phyloP scores from a whole-genome alignment of 768 basidiomycete genomes.

The Multifurca ochricompacta region DNA sequence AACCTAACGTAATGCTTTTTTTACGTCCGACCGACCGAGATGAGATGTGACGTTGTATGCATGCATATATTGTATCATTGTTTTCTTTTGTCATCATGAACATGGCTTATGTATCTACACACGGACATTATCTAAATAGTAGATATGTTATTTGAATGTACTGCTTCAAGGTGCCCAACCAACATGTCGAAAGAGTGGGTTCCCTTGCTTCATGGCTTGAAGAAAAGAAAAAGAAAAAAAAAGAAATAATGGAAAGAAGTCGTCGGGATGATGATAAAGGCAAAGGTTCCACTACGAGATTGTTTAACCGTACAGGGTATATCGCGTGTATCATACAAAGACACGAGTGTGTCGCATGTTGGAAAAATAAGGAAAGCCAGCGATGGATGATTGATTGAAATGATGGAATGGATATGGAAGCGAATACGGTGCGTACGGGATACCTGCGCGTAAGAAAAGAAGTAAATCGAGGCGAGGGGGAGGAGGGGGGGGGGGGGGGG shows the following conservation, averaged over 20 bases:
- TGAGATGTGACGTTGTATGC: not conserved
- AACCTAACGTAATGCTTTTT: not conserved
- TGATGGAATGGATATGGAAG: constrained; percentile 10
- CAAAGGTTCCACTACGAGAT: not conserved
- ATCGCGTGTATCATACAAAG: constrained; percentile 3
- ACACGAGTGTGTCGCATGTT: constrained; percentile 1
- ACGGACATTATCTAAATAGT: constrained; percentile 18
- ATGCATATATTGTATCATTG: constrained; percentile 11
- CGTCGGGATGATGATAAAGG: not conserved
- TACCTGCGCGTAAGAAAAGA: not conserved
- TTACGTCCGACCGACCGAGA: not conserved
- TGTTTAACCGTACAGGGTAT: constrained; percentile 16
- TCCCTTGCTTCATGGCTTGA: not conserved
- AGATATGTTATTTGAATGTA: constrained; percentile 19
- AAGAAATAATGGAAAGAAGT: too few species aligned
- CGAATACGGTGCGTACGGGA: not conserved
- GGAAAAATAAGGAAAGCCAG: constrained; percentile 1
- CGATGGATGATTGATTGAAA: constrained; percentile 1
- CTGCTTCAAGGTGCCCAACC: not conserved
- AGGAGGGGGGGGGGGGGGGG: too few species aligned
- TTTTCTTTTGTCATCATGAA: constrained; percentile 11
- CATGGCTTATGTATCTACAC: constrained; percentile 10
- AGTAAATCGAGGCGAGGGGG: too few species aligned
- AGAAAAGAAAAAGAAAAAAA: not conserved
- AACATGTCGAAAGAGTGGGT: not conserved